A percentile compares a stretch with the other conserved stretches of the same genome.
phyloP scores from a whole-genome alignment of 345 rosid species.

The Syzygium jambos region DNA sequence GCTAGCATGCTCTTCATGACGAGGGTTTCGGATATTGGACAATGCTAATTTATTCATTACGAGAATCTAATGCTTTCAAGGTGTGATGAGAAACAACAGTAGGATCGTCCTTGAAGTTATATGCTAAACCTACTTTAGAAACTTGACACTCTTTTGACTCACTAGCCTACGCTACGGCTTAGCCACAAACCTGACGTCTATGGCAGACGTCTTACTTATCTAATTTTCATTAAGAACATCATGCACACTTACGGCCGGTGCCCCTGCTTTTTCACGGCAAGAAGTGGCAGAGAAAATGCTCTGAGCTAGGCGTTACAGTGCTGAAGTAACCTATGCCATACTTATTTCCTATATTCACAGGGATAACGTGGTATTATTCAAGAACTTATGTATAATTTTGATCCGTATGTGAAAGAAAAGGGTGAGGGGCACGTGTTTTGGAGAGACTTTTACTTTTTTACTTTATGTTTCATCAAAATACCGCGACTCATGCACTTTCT shows the following conservation, averaged over 20 bases:
- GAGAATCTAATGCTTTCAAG: neutral
- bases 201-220: no score
- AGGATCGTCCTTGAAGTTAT: neutral
- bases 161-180: no score
- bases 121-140: neutral
- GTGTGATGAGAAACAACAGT: neutral
- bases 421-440: neutral
- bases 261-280: no score
- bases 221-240: no score
- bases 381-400: neutral
- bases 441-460: neutral
- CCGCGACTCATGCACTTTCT: fast-evolving
- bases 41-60: neutral
- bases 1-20: neutral
- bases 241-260: no score
- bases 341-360: neutral
- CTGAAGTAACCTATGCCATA: no score
- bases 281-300: no score
- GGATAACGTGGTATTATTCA: neutral
- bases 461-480: neutral
- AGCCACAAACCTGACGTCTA: no score
- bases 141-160: neutral
- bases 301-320: no score
- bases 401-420: no score
- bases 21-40: neutral